phyloP scores from a whole-genome alignment of 225 moss, liverwort and hornwort species.

The Asterella californica region DNA sequence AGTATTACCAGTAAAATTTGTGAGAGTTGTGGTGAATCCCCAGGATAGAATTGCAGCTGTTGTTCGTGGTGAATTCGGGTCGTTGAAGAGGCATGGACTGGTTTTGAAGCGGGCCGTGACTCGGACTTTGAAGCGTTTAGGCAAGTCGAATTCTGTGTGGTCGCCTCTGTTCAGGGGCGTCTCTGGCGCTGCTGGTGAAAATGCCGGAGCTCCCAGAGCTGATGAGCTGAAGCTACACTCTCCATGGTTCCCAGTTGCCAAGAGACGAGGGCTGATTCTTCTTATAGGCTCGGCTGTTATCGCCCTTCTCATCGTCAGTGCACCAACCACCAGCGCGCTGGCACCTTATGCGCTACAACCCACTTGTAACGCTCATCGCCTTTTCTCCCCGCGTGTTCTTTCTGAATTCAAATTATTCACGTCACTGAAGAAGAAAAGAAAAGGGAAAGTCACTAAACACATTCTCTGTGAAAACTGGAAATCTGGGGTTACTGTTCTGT shows the following conservation, averaged over 20 bases:
- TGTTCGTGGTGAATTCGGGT: conserved; percentile 9
- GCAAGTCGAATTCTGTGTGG: conserved; percentile 20
- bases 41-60: background rate
- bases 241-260: conserved; percentile 31
- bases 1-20: background rate
- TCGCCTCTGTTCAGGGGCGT: conserved; percentile 20
- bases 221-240: conserved; percentile 20
- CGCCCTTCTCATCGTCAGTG: conserved; percentile 57
- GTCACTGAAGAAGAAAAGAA: too few species aligned
- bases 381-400: background rate
- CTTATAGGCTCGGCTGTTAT: conserved; percentile 57
- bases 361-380: conserved; percentile 44
- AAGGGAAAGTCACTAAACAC: too few species aligned
- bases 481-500: too few species aligned
- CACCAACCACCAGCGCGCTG: conserved; percentile 58
- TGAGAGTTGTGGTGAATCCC: background rate
- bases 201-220: background rate
- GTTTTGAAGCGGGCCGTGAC: conserved; percentile 17
- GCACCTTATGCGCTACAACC: conserved; percentile 46
- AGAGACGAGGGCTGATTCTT: conserved; percentile 68
- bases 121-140: conserved; percentile 17
- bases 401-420: background rate
- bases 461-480: too few species aligned
- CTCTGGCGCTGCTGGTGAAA: conserved; percentile 1
- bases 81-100: conserved; percentile 9